Conservation (phyloP, 192 early-diverging fungal species). For the Backusella psychrophila region DNA sequence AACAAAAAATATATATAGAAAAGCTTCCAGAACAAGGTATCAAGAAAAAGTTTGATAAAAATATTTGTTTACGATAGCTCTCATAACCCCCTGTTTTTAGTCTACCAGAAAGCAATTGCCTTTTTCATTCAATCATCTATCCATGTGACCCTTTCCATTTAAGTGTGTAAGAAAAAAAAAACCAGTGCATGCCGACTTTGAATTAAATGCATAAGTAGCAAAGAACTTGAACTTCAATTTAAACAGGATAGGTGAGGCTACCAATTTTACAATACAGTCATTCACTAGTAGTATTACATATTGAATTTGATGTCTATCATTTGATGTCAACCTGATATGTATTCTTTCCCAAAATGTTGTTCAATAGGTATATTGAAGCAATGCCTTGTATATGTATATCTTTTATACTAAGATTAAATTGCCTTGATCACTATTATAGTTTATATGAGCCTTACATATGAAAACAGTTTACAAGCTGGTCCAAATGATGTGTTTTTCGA, state of each 20-base stretch:
- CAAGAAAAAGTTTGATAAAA: not conserved
- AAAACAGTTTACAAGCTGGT: no score
- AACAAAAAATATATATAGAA: not conserved
- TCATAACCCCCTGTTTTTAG: not conserved
- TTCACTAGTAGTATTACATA: not conserved
- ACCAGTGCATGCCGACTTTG: not conserved
- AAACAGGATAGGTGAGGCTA: no score
- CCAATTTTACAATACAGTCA: no score
- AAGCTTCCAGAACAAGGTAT: not conserved
- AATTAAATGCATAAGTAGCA: not conserved
- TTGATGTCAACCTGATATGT: not conserved
- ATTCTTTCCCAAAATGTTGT: not conserved
- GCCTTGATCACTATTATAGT: not conserved
- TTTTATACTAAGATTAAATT: not conserved
- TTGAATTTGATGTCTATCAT: not conserved
- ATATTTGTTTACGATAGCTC: not conserved
- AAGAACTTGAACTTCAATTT: not conserved
- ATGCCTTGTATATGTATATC: not conserved
- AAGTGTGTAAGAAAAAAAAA: not conserved
- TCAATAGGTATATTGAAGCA: not conserved
- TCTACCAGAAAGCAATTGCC: not conserved
- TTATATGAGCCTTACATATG: no score
- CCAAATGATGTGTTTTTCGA: no score
- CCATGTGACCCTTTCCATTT: not conserved
- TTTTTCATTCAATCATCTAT: not conserved